Conservation (phyloP, 805 yeast genomes). For the Cyberlindnera subsufficiens region DNA sequence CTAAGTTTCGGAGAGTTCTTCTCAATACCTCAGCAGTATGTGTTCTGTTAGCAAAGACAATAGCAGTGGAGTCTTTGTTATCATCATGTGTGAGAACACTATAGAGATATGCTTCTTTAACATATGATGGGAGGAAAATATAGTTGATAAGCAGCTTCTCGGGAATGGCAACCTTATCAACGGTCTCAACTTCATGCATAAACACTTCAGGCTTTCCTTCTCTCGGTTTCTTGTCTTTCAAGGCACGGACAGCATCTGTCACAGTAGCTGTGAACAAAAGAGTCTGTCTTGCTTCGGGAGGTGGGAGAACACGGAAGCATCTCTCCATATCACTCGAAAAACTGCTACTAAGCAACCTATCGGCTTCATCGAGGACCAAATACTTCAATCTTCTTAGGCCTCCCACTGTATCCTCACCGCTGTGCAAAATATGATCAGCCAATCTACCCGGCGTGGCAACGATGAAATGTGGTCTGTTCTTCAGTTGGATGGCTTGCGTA, state of each 20-base stretch:
- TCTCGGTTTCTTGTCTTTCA: conserved; percentile 58
- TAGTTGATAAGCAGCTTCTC: conserved; percentile 58
- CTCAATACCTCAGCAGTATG: conserved; percentile 83
- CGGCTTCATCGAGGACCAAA: conserved; percentile 90
- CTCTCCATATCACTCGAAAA: conserved; percentile 73
- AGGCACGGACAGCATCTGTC: conserved; percentile 81
- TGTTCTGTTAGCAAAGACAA: conserved; percentile 89
- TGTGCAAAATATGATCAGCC: conserved; percentile 83
- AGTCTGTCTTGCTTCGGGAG: conserved; percentile 73
- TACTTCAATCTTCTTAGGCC: conserved; percentile 76
- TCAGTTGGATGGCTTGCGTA: conserved; percentile 78
- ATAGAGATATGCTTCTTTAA: conserved; percentile 83
- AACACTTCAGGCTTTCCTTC: conserved; percentile 51
- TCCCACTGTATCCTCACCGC: conserved; percentile 81
- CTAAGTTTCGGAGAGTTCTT: conserved; percentile 67
- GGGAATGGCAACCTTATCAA: conserved; percentile 79
- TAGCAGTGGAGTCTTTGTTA: conserved; percentile 62
- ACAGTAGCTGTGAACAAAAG: conserved; percentile 92
- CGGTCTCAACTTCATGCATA: conserved; percentile 68
- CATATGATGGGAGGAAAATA: conserved; percentile 77
- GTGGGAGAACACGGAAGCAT: conserved; percentile 70
- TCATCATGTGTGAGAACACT: conserved; percentile 57
- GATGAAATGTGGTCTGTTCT: conserved; percentile 84
- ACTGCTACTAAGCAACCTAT: conserved; percentile 77
- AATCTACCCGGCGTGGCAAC: conserved; percentile 96